Evolutionary conservation across 2,329 filamentous ascomycete species (phyloP).

Genomic region (Akanthomyces lecanii): DNA sequence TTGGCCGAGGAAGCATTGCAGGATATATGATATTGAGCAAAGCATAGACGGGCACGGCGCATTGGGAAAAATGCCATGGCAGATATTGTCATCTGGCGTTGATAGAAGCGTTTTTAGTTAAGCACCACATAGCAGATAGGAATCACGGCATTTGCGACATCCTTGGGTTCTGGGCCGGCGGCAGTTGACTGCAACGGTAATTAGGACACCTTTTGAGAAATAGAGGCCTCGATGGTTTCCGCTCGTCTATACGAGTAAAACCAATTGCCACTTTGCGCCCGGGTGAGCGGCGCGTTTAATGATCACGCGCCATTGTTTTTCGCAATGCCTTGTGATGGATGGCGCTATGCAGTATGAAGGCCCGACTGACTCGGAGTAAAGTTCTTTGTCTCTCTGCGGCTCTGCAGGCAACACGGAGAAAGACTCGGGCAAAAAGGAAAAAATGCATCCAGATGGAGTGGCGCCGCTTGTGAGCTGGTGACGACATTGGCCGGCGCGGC

Average conservation of each 20-base stretch:
- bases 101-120: constrained; percentile 12
- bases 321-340: too few relatives aligned
- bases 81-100: constrained; percentile 13
- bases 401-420: not conserved
- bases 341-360: not conserved
- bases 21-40: constrained; percentile 15
- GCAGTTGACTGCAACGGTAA: not conserved
- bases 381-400: not conserved
- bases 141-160: not conserved
- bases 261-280: too few relatives aligned
- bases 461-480: constrained; percentile 3
- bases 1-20: constrained; percentile 11
- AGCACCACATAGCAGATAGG: not conserved
- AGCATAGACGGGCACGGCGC: constrained; percentile 16
- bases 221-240: not conserved
- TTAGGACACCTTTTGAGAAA: not conserved
- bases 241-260: not conserved
- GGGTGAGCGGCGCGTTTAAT: too few relatives aligned
- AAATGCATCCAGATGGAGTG: not conserved
- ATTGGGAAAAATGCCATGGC: constrained; percentile 5
- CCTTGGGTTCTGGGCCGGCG: not conserved
- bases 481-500: constrained; percentile 12
- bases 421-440: not conserved
- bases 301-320: too few relatives aligned
- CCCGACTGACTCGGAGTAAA: not conserved